phyloP scores from a whole-genome alignment of 371 early-diverging fungal genomes.

The Chytridiales sp. region DNA sequence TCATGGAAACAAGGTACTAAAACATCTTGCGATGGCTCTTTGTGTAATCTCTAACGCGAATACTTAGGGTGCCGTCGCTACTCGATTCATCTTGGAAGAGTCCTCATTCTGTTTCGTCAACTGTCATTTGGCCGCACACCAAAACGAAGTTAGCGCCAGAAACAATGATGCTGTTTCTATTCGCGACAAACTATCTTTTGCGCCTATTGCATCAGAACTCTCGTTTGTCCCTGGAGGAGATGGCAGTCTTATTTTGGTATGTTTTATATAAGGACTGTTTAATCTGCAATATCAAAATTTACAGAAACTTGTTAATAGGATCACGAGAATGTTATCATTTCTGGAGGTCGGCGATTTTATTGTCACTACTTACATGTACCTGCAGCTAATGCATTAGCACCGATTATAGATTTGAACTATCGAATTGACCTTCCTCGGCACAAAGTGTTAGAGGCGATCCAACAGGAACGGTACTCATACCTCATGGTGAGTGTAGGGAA shows the following conservation, averaged over 20 bases:
- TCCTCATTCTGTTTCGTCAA: constrained; percentile 82
- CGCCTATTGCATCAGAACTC: constrained; percentile 16
- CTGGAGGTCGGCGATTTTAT: constrained; percentile 13
- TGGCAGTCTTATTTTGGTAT: constrained; percentile 58
- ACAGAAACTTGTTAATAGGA: constrained; percentile 54
- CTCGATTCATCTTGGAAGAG: constrained; percentile 71
- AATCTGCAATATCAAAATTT: too few species aligned
- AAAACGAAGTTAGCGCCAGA: constrained; percentile 65
- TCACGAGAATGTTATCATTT: constrained; percentile 60
- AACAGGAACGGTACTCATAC: constrained; percentile 29
- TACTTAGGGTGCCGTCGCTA: constrained; percentile 75
- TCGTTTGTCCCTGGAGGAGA: constrained; percentile 60
- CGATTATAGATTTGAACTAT: constrained; percentile 87
- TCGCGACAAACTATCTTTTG: constrained; percentile 61
- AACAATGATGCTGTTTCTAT: constrained; percentile 76
- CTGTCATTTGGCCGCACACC: constrained; percentile 85
- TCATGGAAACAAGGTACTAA: constrained; percentile 84
- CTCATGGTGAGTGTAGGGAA: constrained; percentile 28
- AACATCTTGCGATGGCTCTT: not conserved
- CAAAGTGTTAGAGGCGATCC: constrained; percentile 52
- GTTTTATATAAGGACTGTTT: constrained; percentile 16
- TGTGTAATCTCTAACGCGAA: not conserved
- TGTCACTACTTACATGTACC: constrained; percentile 55
- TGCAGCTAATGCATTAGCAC: too few species aligned
- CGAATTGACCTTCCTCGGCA: constrained; percentile 70